Conservation (phyloP, 305 asterid species). For the Solanum hybrid region DNA sequence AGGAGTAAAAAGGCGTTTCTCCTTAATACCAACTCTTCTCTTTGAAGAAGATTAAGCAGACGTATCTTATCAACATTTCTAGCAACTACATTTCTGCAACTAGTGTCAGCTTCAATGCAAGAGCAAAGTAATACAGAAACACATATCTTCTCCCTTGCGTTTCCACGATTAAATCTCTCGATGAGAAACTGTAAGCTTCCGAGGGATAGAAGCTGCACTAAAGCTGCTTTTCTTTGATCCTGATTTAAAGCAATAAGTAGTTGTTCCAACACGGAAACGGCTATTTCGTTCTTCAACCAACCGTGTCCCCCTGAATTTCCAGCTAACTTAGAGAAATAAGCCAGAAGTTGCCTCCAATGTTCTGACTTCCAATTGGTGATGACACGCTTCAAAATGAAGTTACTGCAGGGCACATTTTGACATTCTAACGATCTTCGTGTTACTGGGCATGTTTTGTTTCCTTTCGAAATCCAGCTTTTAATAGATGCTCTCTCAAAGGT, state of each 20-base stretch:
- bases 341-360: slow-evolving; percentile 29
- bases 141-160: slow-evolving; percentile 30
- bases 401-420: slow-evolving; percentile 41
- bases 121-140: slow-evolving; percentile 29
- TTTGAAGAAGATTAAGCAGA: slow-evolving; percentile 41
- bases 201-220: slow-evolving; percentile 34
- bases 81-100: slow-evolving; percentile 36
- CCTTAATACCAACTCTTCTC: slow-evolving; percentile 24
- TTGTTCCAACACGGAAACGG: slow-evolving; percentile 33
- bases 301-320: slow-evolving; percentile 6
- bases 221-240: slow-evolving; percentile 31
- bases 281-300: slow-evolving; percentile 23
- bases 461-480: slow-evolving; percentile 42
- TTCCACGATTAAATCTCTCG: slow-evolving; percentile 32
- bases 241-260: slow-evolving; percentile 32
- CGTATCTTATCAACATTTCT: slow-evolving; percentile 26
- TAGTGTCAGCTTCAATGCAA: slow-evolving; percentile 50
- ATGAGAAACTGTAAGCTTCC: slow-evolving; percentile 56
- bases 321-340: slow-evolving; percentile 23
- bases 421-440: slow-evolving; percentile 39
- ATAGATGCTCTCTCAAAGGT: slow-evolving; percentile 62
- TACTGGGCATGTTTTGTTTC: slow-evolving; percentile 51
- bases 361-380: slow-evolving; percentile 52
- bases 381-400: slow-evolving; percentile 56
- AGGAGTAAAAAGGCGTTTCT: slow-evolving; percentile 29